Conservation (phyloP, 495 filamentous ascomycete genomes). For the Hypomontagnella monticulosa region DNA sequence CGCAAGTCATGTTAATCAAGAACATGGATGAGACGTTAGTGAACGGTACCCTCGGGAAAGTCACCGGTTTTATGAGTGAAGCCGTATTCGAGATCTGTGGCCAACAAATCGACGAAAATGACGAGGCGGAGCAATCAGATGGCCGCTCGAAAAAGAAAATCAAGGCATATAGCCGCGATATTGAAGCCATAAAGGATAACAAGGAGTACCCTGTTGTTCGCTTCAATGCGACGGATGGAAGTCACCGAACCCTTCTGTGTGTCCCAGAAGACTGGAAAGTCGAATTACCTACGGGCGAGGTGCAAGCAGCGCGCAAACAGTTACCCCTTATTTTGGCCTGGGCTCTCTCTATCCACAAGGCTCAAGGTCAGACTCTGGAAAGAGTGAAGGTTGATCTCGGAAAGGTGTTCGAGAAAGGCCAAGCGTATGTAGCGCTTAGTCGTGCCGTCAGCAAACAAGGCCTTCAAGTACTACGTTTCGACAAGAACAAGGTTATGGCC, state of each 20-base stretch:
- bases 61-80: constrained; percentile 88
- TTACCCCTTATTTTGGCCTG: constrained; percentile 92
- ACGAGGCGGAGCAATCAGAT: constrained; percentile 47
- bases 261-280: constrained; percentile 93
- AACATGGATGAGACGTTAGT: constrained; percentile 95
- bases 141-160: constrained; percentile 58
- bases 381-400: constrained; percentile 94
- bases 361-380: constrained; percentile 95
- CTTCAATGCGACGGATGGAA: constrained; percentile 82
- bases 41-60: constrained; percentile 90
- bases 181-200: constrained; percentile 48
- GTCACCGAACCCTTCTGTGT: constrained; percentile 78
- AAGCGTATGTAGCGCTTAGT: constrained; percentile 83
- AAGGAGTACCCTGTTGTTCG: constrained; percentile 80
- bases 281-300: constrained; percentile 92
- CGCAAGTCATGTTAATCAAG: constrained; percentile 99
- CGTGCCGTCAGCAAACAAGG: constrained; percentile 89
- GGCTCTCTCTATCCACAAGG: constrained; percentile 98
- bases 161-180: constrained; percentile 49
- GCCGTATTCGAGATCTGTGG: constrained; percentile 73
- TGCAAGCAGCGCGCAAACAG: constrained; percentile 84
- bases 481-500: constrained; percentile 91
- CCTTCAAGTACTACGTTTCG: constrained; percentile 88
- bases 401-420: constrained; percentile 93
- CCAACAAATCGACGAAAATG: constrained; percentile 63